Evolutionary conservation across 495 filamentous ascomycete genomes (phyloP).

Genomic region (Aspergillus cristatus): DNA sequence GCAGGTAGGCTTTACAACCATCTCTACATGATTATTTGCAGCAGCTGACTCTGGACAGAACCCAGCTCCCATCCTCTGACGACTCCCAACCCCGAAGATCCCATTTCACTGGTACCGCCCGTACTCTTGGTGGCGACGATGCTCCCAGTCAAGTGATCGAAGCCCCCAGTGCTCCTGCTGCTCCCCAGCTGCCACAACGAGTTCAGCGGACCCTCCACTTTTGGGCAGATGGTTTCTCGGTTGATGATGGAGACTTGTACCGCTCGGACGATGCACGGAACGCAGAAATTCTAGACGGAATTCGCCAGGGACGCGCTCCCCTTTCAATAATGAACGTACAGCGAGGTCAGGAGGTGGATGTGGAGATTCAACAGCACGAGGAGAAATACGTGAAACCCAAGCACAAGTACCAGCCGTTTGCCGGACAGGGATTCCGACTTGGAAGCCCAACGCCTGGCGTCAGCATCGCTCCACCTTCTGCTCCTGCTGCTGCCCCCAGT

Average conservation of each 20-base stretch:
- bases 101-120: constrained; percentile 71
- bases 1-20: constrained; percentile 45
- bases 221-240: constrained; percentile 89
- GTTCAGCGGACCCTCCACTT: constrained; percentile 71
- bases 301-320: constrained; percentile 78
- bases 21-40: neutral
- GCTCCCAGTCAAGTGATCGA: constrained; percentile 64
- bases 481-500: constrained; percentile 17
- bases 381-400: constrained; percentile 77
- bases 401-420: constrained; percentile 80
- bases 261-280: constrained; percentile 85
- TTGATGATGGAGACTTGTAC: constrained; percentile 88
- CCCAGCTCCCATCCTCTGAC: constrained; percentile 49
- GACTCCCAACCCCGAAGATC: constrained; percentile 43
- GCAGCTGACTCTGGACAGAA: constrained; percentile 32
- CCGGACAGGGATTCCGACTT: constrained; percentile 74
- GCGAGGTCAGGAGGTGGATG: constrained; percentile 78
- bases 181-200: constrained; percentile 33
- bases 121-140: constrained; percentile 86
- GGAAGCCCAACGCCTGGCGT: constrained; percentile 80
- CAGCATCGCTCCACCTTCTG: constrained; percentile 28
- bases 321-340: constrained; percentile 82
- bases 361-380: constrained; percentile 77
- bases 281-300: constrained; percentile 69
- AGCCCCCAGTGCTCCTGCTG: constrained; percentile 42